Conservation (phyloP, 2,329 filamentous ascomycete genomes). For the Exophiala viscosa region DNA sequence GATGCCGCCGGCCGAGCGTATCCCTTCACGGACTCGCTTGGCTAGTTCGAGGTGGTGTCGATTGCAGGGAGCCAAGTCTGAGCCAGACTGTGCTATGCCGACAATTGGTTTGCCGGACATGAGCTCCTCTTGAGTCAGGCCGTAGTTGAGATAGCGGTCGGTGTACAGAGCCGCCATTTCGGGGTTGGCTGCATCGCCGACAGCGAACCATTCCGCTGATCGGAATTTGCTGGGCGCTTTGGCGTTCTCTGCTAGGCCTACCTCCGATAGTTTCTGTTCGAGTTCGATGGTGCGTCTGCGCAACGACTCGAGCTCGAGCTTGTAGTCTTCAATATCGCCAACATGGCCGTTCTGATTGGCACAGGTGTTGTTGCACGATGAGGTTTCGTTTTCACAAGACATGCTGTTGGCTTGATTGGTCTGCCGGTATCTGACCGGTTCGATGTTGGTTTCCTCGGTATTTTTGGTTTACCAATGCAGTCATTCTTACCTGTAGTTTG, state of each 20-base stretch:
- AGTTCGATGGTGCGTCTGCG: conserved; percentile 39
- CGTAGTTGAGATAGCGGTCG: conserved; percentile 51
- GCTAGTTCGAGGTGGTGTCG: conserved; percentile 49
- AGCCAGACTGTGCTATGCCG: conserved; percentile 52
- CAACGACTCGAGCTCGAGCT: conserved; percentile 38
- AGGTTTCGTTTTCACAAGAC: conserved; percentile 5
- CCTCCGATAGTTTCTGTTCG: conserved; percentile 33
- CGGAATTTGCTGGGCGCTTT: conserved; percentile 33
- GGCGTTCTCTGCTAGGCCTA: conserved; percentile 25
- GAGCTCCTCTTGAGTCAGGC: conserved; percentile 48
- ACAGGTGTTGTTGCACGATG: conserved; percentile 7
- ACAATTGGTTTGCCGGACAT: conserved; percentile 50
- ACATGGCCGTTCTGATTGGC: conserved; percentile 8
- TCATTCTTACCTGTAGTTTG: no score
- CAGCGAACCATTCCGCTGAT: conserved; percentile 46
- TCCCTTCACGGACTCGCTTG: conserved; percentile 50
- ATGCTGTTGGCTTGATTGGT: neutral
- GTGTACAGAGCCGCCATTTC: conserved; percentile 48
- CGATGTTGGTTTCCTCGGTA: neutral
- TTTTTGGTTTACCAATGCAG: neutral
- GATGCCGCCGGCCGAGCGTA: conserved; percentile 48
- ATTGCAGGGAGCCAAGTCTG: conserved; percentile 51
- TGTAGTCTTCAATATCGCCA: conserved; percentile 39
- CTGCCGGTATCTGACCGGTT: neutral
- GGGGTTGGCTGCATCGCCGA: conserved; percentile 36